Evolutionary conservation across 352 stramenopile species (phyloP).

Genomic region (Chrysophaeum taylorii): DNA sequence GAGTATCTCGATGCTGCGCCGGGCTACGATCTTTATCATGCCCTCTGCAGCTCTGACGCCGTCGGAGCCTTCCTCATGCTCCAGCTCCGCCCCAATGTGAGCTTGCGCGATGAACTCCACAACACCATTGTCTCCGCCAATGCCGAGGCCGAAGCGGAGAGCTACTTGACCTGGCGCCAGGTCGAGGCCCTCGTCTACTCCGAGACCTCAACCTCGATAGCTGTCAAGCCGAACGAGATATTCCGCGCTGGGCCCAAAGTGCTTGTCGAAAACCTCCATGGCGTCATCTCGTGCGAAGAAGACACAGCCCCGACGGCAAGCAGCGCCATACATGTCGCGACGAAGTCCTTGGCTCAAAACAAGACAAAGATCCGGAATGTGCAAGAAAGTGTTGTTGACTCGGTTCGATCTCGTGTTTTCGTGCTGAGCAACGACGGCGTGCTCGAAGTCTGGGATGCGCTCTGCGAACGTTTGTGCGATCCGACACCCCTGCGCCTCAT

Average conservation of each 20-base stretch:
- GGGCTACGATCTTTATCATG: not conserved
- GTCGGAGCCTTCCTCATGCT: not conserved
- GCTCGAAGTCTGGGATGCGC: not conserved
- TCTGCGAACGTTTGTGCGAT: not conserved
- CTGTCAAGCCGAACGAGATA: not conserved
- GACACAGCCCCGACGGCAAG: too few species aligned
- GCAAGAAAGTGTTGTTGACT: not conserved
- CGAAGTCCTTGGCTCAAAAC: too few species aligned
- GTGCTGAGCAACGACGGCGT: not conserved
- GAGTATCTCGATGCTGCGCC: too few species aligned
- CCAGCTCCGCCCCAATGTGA: not conserved
- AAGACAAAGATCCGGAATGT: too few species aligned
- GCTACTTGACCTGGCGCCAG: not conserved
- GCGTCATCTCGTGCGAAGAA: too few species aligned
- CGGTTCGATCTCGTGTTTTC: not conserved
- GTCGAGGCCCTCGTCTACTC: constrained; percentile 7
- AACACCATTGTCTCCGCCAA: not conserved
- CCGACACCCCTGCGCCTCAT: not conserved
- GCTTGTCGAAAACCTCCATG: too few species aligned
- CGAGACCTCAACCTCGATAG: too few species aligned
- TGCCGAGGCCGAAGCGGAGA: too few species aligned
- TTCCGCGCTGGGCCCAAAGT: not conserved
- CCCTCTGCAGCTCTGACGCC: not conserved
- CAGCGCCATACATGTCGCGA: too few species aligned
- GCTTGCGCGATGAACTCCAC: not conserved